These are phyloP conservation scores for Saccharomycopsis sp. DNA, from an alignment of 805 yeast species.

Conservation along the genomic window DNA sequence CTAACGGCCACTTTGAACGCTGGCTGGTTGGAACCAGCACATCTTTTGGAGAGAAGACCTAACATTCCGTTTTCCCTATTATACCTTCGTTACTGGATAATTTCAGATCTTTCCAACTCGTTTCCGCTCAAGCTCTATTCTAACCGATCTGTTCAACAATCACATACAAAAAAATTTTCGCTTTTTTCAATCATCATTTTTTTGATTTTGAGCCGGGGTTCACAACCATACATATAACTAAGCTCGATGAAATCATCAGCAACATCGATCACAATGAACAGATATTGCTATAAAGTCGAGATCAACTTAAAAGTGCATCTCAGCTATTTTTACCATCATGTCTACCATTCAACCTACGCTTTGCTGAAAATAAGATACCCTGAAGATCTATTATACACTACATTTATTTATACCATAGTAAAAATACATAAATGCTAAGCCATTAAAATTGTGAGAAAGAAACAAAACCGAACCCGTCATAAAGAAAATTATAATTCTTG, in stretches of 20 bases:
- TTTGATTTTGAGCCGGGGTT: not conserved
- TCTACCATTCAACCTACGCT: no score
- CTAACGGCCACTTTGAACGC: not conserved
- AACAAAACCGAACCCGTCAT: constrained; percentile 1
- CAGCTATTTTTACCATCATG: no score
- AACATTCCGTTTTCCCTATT: not conserved
- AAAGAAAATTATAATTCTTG: constrained; percentile 47
- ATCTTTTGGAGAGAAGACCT: not conserved
- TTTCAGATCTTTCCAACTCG: no score
- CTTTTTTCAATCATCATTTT: not conserved
- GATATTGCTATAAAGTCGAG: not conserved
- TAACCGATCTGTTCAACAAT: no score
- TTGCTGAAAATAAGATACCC: constrained; percentile 1
- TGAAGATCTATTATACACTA: constrained; percentile 8
- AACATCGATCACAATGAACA: no score
- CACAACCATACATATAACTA: not conserved
- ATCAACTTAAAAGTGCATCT: no score
- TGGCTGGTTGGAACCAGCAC: not conserved
- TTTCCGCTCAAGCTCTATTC: no score
- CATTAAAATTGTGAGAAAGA: not conserved
- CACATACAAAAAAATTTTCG: not conserved
- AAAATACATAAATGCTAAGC: constrained; percentile 4
- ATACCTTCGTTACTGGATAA: no score
- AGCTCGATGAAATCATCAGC: not conserved
- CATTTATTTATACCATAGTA: constrained; percentile 1